Base-by-base conservation (phyloP, 352 stramenopile species). In the Globisporangium yorkense region DNA sequence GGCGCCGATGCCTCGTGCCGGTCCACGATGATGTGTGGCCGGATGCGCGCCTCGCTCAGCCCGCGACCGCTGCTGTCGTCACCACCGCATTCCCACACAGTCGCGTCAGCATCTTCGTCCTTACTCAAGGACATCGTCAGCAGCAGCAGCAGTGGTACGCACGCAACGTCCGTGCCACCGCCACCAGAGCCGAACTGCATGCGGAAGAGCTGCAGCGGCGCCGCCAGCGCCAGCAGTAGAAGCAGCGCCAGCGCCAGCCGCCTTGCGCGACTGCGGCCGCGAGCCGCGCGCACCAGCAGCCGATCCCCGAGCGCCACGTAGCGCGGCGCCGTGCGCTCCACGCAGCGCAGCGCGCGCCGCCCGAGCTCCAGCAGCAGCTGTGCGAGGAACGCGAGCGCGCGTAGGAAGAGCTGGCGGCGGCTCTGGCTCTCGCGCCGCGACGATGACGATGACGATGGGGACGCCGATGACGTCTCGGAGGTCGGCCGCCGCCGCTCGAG, bases 1-100 rank as follows among this genome's bases (percentile, higher is more conserved):
- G 35, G 2, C 2, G 35, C 8, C 37, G 37, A 41, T 13, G 21
- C 29, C 18, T 68, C 54, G 6, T 60, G 49, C 45, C 68, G 61
- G 24, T 88, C 76, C 43, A 90, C 65, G 31, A 90, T 72, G 61
- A 88, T 88, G 39, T 77, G 51, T n/a, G 80, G 75, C 9, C 68
- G 72, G 52, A 90, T 87, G 48, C 59, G 68, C 1, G 79, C 72
- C 67, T 90, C 77, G 9, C 68, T 76, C 40, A 88, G 66, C 46
- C 84, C 71, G 21, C 71, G 52, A 0, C 65, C n/a, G 16, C 21
- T 52, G 47, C 15, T 39, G 47, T 5, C 5, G 12, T 0, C 8
- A 10, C 12, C 45, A 37, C 45, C 41, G 2, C 31, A 13, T 13
- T 5, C 37, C 5, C 1, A 33, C 45, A 27, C 12, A 8, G 20